Base-by-base conservation (phyloP, 116 monocot genomes). In the Zostera marina region DNA sequence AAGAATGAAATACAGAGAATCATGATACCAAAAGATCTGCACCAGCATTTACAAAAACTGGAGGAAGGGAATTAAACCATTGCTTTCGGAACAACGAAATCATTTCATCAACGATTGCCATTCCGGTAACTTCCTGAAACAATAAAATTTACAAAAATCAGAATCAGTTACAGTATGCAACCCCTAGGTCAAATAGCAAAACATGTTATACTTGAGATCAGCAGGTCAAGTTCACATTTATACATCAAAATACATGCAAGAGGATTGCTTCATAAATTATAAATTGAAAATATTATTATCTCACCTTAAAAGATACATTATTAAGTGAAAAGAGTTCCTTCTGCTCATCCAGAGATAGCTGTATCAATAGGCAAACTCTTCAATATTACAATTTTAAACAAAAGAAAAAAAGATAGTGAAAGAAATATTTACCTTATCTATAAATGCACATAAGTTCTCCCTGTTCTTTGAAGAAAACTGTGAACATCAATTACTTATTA, bases 31-130 rank as follows among this genome's bases (percentile, higher is more conserved):
- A 74, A 48, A 94, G 81, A 52, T 56, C 44, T 22, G 53, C 24
- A n/a, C 94, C 94, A 74, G 94, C 84, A 42, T 72, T 82, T 43
- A 72, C 53, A 66, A 85, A 94, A 7, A 40, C 26, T 26, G 66
- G 75, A 15, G 94, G 84, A 24, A 94, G 67, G 21, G 74, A 84
- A 73, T 66, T 68, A 59, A 81, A 76, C 14, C 71, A 77, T 12
- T 79, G 75, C 56, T 60, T 85, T 44, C 63, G 62, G 25, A 73
- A 63, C 60, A 70, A 75, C 60, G 79, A 67, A 24, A 63, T 38
- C 68, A 94, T 64, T 25, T 78, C 72, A 52, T 43, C 74, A 42
- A 75, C 52, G 20, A 94, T 56, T 64, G 88, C 81, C 59, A 75
- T 67, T 47, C 82, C 84, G 76, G 66, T 54, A 38, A 84, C 72